Evolutionary conservation across 2,329 filamentous ascomycete genomes (phyloP).

Genomic region (Blumeria graminis): DNA sequence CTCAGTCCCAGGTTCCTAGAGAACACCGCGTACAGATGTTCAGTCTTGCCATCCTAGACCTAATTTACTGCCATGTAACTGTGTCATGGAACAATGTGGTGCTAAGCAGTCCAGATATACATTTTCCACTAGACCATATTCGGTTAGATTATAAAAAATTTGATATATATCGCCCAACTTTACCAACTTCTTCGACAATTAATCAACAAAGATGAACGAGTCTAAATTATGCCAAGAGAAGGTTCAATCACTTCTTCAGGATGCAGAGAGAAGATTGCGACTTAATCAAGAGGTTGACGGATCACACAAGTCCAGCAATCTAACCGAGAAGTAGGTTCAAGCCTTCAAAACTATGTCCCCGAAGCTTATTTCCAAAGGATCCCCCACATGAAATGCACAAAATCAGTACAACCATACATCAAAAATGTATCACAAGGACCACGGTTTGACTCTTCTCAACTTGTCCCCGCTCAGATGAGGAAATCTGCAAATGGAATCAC

Average conservation of each 20-base stretch:
- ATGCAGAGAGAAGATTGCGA: slow-evolving; percentile 35
- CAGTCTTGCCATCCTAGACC: no score
- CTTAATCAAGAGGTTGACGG: slow-evolving; percentile 10
- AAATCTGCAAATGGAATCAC: slow-evolving; percentile 23
- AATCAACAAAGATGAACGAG: slow-evolving; percentile 7
- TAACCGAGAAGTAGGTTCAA: neutral
- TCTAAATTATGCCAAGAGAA: slow-evolving; percentile 35
- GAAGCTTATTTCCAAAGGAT: neutral
- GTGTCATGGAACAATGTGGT: no score
- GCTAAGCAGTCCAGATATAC: no score
- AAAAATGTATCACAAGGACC: slow-evolving; percentile 26
- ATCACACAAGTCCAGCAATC: neutral
- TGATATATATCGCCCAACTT: no score
- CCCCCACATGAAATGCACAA: slow-evolving; percentile 1
- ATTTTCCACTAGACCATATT: no score
- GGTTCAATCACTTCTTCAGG: slow-evolving; percentile 34
- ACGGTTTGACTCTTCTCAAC: slow-evolving; percentile 24
- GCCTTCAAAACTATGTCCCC: neutral
- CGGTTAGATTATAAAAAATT: no score
- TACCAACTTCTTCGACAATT: no score
- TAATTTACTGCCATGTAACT: no score
- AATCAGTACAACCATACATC: slow-evolving; percentile 26
- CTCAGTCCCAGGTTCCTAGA: no score
- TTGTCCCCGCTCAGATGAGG: slow-evolving; percentile 23
- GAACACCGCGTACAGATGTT: no score